phyloP scores from a whole-genome alignment of 2,329 filamentous ascomycete genomes.

The Bipolaris victoriae region DNA sequence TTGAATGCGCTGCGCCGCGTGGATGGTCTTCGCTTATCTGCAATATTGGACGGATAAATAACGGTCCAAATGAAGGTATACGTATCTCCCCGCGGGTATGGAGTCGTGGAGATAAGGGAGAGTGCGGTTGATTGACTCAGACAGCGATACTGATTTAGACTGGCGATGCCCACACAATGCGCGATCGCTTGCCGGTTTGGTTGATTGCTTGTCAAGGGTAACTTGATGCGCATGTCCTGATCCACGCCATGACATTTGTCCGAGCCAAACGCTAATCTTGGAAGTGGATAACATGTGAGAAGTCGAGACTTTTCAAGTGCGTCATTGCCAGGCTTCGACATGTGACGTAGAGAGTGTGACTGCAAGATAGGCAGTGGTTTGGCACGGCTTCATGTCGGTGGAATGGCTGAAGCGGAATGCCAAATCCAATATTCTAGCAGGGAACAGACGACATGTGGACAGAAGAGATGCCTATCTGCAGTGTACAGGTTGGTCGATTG shows the following conservation, averaged over 20 bases:
- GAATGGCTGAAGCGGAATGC: slow-evolving; percentile 4
- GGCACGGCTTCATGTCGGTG: slow-evolving; percentile 7
- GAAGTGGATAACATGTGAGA: slow-evolving; percentile 8
- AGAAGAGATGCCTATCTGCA: not conserved
- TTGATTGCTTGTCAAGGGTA: not conserved
- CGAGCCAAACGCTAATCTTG: not conserved
- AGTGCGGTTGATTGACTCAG: slow-evolving; percentile 1
- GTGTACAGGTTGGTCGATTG: not conserved
- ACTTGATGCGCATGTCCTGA: slow-evolving; percentile 6
- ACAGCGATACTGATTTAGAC: not conserved
- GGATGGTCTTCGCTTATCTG: slow-evolving; percentile 1
- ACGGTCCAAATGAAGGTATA: slow-evolving; percentile 9
- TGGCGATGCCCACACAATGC: slow-evolving; percentile 13
- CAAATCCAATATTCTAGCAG: not conserved
- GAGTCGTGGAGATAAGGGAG: slow-evolving; percentile 11
- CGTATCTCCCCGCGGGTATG: not conserved
- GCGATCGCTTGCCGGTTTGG: slow-evolving; percentile 15
- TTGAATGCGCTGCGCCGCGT: slow-evolving; percentile 1
- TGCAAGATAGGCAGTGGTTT: not conserved
- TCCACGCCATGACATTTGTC: not conserved
- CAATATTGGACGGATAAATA: slow-evolving; percentile 11
- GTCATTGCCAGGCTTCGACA: slow-evolving; percentile 4
- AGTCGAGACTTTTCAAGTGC: not conserved
- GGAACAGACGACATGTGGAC: not conserved
- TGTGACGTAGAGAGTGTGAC: not conserved